A percentile compares a stretch with the other conserved stretches of the same genome.
Evolutionary conservation across 169 alveolate genomes (phyloP).

Genomic region (Cryptosporidium canis): DNA sequence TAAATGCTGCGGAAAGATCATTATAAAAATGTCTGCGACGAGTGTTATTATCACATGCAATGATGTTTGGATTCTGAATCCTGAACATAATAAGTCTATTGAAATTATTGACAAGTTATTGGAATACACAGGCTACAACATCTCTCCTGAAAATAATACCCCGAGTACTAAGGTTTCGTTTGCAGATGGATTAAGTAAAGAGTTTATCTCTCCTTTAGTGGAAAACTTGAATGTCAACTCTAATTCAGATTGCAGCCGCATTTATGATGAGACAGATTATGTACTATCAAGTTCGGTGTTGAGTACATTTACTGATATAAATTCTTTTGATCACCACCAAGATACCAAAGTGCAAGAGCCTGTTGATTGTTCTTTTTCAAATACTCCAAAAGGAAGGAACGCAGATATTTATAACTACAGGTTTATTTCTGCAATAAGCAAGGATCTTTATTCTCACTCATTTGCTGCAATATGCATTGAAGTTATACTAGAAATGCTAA

Average conservation of each 20-base stretch:
- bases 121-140: neutral
- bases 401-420: neutral
- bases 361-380: neutral
- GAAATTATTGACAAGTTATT: slow-evolving; percentile 15
- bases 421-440: slow-evolving; percentile 9
- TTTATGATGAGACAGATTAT: slow-evolving; percentile 9
- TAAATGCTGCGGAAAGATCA: slow-evolving; percentile 29
- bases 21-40: slow-evolving; percentile 1
- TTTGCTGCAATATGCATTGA: slow-evolving; percentile 56
- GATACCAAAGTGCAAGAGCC: neutral
- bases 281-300: neutral
- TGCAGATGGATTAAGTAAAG: slow-evolving; percentile 14
- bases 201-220: slow-evolving; percentile 25
- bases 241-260: neutral
- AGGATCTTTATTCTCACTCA: neutral
- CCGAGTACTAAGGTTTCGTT: slow-evolving; percentile 60
- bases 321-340: neutral
- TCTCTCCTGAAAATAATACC: slow-evolving; percentile 8
- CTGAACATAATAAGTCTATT: neutral
- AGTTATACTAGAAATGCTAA: neutral
- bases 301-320: slow-evolving; percentile 1
- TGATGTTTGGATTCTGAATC: slow-evolving; percentile 50
- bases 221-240: neutral
- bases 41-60: slow-evolving; percentile 11
- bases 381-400: neutral